phyloP scores from a whole-genome alignment of 306 rosid genomes.

The Cucumis sativus region DNA sequence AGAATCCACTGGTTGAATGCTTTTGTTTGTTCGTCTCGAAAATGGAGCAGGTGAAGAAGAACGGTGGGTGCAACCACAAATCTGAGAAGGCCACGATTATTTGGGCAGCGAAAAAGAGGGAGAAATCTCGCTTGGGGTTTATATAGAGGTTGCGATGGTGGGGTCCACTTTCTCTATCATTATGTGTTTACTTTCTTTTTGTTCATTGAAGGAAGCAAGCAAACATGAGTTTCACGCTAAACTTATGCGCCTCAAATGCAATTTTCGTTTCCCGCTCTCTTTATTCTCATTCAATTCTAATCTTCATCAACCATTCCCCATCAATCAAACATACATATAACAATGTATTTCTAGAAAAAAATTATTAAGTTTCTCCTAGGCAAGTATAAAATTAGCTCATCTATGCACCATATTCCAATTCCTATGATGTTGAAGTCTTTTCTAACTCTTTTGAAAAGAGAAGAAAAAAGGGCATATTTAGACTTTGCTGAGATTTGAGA shows the following conservation, averaged over 20 bases:
- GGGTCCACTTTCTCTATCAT: not conserved
- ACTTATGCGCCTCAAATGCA: not conserved
- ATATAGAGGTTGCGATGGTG: not conserved
- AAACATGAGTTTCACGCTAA: not conserved
- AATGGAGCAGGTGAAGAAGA: not conserved
- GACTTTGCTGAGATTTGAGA: no score
- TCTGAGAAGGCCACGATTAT: not conserved
- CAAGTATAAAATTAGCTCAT: no score
- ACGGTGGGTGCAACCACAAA: not conserved
- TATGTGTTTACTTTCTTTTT: not conserved
- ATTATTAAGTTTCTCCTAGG: no score
- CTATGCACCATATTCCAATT: no score
- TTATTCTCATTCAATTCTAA: no score
- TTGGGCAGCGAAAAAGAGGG: not conserved
- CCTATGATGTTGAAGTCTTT: no score
- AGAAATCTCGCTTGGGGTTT: not conserved
- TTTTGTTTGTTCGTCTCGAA: not conserved
- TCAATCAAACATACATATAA: no score
- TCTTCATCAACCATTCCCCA: no score
- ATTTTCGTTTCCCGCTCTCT: not conserved
- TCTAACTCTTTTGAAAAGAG: no score
- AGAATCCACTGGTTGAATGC: not conserved
- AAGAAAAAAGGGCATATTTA: no score
- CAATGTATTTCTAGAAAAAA: no score
- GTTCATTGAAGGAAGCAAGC: not conserved